These are phyloP conservation scores for Chrysopogon serrulatus DNA, from an alignment of 176 grass and related monocot genomes.

Conservation along the genomic window DNA sequence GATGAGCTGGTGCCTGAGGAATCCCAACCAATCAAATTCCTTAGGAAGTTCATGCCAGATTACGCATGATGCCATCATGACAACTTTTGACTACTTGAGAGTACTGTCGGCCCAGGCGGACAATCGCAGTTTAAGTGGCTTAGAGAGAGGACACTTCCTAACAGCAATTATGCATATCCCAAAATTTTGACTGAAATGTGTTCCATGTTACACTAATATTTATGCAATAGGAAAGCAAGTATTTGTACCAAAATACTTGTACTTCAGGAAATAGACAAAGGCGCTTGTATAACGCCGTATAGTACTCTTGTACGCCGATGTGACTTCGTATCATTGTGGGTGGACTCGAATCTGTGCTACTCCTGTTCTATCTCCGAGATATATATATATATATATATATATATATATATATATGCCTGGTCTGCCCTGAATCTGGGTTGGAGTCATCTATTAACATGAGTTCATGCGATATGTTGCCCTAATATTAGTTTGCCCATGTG, in stretches of 20 bases:
- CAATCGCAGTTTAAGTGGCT: not conserved
- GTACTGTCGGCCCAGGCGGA: slow-evolving; percentile 10
- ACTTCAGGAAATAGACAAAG: not conserved
- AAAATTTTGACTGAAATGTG: slow-evolving; percentile 21
- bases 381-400: too few relatives aligned
- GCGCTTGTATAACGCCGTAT: too few relatives aligned
- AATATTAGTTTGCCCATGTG: too few relatives aligned
- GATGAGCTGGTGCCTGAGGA: slow-evolving; percentile 75
- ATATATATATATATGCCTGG: too few relatives aligned
- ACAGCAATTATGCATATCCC: not conserved
- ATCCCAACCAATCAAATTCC: slow-evolving; percentile 78
- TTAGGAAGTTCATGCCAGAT: slow-evolving; percentile 84
- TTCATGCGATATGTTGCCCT: too few relatives aligned
- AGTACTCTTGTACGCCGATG: too few relatives aligned
- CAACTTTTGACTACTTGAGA: slow-evolving; percentile 19
- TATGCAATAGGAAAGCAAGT: not conserved
- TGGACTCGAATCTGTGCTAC: too few relatives aligned
- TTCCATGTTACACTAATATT: not conserved
- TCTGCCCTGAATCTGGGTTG: too few relatives aligned
- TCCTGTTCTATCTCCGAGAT: too few relatives aligned
- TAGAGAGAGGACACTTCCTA: not conserved
- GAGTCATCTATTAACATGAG: too few relatives aligned
- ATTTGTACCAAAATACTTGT: not conserved
- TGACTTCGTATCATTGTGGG: too few relatives aligned
- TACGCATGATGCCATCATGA: slow-evolving; percentile 46